These are phyloP conservation scores for Termitomyces sp. DNA, from an alignment of 768 basidiomycete species.

Conservation along the genomic window DNA sequence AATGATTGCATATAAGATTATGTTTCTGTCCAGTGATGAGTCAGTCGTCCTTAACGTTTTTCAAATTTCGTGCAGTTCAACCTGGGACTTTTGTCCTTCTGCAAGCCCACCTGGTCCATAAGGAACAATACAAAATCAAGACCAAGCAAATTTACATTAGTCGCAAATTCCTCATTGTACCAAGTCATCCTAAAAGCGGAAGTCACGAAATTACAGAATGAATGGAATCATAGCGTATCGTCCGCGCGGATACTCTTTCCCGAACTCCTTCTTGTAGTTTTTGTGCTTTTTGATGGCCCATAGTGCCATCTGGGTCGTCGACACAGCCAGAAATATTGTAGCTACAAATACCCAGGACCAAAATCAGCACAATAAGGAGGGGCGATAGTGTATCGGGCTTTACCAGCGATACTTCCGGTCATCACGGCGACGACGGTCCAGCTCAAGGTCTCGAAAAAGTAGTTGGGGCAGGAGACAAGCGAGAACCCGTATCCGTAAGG, in stretches of 20 bases:
- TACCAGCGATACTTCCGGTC: slow-evolving; percentile 74
- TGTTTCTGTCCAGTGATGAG: no score
- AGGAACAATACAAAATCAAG: background rate
- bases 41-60: no score
- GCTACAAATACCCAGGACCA: slow-evolving; percentile 28
- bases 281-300: slow-evolving; percentile 94
- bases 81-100: no score
- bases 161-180: background rate
- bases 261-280: slow-evolving; percentile 91
- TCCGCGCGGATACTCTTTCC: slow-evolving; percentile 68
- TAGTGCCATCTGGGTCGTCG: slow-evolving; percentile 60
- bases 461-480: slow-evolving; percentile 87
- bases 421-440: slow-evolving; percentile 71
- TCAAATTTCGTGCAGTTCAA: no score
- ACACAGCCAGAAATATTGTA: slow-evolving; percentile 58
- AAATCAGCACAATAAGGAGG: background rate
- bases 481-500: slow-evolving; percentile 92
- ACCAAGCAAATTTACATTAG: background rate
- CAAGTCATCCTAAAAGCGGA: background rate
- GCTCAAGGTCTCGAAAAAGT: slow-evolving; percentile 81
- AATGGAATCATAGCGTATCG: slow-evolving; percentile 82
- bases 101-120: background rate
- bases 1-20: background rate
- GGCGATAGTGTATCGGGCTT: slow-evolving; percentile 17
- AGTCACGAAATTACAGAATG: slow-evolving; percentile 36